Evolutionary conservation across 305 asterid species (phyloP), one percentile per base, ranked within the genome.

Genomic region (Coffea humblotiana): DNA sequence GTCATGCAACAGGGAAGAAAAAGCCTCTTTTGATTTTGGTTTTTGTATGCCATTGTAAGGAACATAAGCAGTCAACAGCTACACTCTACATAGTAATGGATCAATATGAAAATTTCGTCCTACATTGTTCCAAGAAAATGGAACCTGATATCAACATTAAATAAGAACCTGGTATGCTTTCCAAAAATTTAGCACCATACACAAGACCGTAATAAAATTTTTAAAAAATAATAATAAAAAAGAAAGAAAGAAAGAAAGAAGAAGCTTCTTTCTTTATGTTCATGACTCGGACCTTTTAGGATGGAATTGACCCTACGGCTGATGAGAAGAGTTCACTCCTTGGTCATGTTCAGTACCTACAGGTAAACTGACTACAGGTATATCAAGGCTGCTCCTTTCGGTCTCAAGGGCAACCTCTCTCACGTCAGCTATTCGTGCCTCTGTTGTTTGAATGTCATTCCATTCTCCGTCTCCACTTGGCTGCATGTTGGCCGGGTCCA

Each of bases 391-490:
- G 85, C 77, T 88, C 71, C 84, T 81, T 82, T 88, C 94, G 29
- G 88, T 86, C 79, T 87, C 95, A 18, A 91, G 91, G 52, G 92
- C 88, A 60, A 95, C 94, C 86, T 94, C 99, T 85, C 97, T 85
- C 43, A 95, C 99, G 71, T 95, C 97, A 32, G 99, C 97, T 85
- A 95, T 91, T 49, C 87, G 88, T 65, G 97, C 87, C 81, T 95
- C 98, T 0, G 97, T 91, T 47, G 98, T 89, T 79, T 95, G 94
- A 80, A 92, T 95, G 80, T 93, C 99, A 76, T 92, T 95, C 99
- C 99, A 94, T 84, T 94, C 97, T n/a, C 95, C 89, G 79, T 92
- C 94, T 81, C 86, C 86, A 73, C 86, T 79, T 25, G 92, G 85
- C 83, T 90, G 92, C 82, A 86, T 86, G 78, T 91, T 91, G 1